Evolutionary conservation across 2,329 filamentous ascomycete species (phyloP).

Genomic region (Grosmannia huntii): DNA sequence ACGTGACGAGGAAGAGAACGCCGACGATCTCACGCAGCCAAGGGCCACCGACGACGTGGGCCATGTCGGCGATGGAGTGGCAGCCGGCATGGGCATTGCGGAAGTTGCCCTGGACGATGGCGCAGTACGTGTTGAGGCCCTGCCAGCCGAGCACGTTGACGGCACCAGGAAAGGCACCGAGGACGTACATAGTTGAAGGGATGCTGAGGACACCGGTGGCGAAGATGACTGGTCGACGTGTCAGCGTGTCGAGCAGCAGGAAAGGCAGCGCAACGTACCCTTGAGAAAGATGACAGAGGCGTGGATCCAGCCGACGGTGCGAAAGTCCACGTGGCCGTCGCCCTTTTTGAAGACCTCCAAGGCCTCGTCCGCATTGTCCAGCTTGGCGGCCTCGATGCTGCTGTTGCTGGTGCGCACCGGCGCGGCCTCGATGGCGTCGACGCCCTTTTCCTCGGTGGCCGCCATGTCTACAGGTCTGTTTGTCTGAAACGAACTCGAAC

Average conservation of each 20-base stretch:
- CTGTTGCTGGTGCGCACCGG: not conserved
- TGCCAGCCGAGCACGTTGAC: conserved; percentile 63
- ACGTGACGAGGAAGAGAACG: conserved; percentile 35
- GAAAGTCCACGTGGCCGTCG: conserved; percentile 27
- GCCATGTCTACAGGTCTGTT: not conserved
- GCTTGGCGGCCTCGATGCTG: not conserved
- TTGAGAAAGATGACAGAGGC: conserved; percentile 35
- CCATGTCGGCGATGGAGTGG: conserved; percentile 40
- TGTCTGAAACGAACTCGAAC: too few relatives aligned
- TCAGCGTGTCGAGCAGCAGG: too few relatives aligned
- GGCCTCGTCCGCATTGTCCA: not conserved
- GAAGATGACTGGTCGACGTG: conserved; percentile 12
- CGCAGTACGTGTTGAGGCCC: conserved; percentile 26
- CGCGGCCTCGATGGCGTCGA: not conserved
- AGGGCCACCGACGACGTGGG: conserved; percentile 37
- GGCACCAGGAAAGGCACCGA: conserved; percentile 69
- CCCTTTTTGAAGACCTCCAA: conserved; percentile 32
- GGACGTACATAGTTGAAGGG: conserved; percentile 56
- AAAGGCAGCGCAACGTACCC: too few relatives aligned
- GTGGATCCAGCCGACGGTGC: conserved; percentile 33
- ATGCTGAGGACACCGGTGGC: conserved; percentile 47
- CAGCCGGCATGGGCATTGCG: conserved; percentile 25
- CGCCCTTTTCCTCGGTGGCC: not conserved
- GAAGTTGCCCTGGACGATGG: conserved; percentile 26
- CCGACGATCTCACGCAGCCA: conserved; percentile 40